phyloP scores from a whole-genome alignment of 1,284 basidiomycete genomes.

The Rhodotorula sp. region DNA sequence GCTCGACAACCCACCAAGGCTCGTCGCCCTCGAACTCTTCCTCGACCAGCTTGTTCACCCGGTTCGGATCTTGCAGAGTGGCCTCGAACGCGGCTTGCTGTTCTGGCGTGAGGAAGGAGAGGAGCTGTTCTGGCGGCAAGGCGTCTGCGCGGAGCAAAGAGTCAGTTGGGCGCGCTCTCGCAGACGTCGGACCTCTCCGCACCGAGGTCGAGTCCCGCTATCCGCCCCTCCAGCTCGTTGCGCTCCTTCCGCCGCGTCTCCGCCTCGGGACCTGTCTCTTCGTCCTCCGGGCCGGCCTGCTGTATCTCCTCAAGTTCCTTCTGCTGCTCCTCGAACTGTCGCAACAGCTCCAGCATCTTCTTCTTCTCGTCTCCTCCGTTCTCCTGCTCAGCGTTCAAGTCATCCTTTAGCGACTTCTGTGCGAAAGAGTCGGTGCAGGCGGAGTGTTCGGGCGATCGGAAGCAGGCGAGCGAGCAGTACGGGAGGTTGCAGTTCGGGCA shows the following conservation, averaged over 20 bases:
- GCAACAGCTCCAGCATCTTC: conserved; percentile 65
- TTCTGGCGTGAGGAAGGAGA: conserved; percentile 60
- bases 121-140: conserved; percentile 59
- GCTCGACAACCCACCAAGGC: conserved; percentile 62
- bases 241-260: not conserved
- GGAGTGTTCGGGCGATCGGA: conserved; percentile 66
- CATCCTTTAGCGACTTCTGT: conserved; percentile 64
- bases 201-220: conserved; percentile 66
- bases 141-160: conserved; percentile 11
- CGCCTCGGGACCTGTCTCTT: conserved; percentile 42
- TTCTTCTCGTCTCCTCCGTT: conserved; percentile 58
- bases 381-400: conserved; percentile 59
- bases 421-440: conserved; percentile 75
- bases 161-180: conserved; percentile 7
- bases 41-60: conserved; percentile 61
- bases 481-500: conserved; percentile 74
- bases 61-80: conserved; percentile 60
- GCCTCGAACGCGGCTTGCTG: conserved; percentile 63
- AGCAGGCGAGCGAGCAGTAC: conserved; percentile 75
- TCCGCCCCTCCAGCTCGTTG: conserved; percentile 55
- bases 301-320: conserved; percentile 45
- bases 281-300: conserved; percentile 32
- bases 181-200: conserved; percentile 40
- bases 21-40: conserved; percentile 56
- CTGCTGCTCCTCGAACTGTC: conserved; percentile 65